Evolutionary conservation across 1,284 basidiomycete species (phyloP), one percentile per base, ranked within the genome.

Genomic region (Uromyces viciae-fabae): DNA sequence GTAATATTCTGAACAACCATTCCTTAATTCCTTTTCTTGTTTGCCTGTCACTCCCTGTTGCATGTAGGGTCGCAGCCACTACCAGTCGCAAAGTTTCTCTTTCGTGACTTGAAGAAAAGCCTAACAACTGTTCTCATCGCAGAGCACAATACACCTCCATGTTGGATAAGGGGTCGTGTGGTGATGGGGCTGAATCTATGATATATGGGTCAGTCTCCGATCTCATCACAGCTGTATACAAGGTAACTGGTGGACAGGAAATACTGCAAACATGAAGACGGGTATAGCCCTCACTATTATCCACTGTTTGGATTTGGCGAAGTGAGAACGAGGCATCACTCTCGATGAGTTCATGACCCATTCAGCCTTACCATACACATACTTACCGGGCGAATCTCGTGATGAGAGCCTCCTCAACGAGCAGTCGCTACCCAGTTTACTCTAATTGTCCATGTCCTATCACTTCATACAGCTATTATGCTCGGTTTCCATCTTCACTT

Each of bases 401-500:
- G 66, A 69, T 46, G 31, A 69, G 22, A 9, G 42, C 66, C 40
- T 25, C 25, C 66, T 25, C 66, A 46, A 66, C 46, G 11, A 22
- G 46, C 46, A 22, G 46, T 49, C 14, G 36, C 66, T 46, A 69
- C 66, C 22, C 25, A 5, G 19, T 69, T 42, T 25, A 46, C 46
- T 40, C 38, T 42, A 69, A 69, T 69, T 17, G 66, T 31, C 66
- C 42, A 46, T 42, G 46, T 36, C 66, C 66, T 42, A 69, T 46
- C 36, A 69, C 15, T 69, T n/a, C 66, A 69, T 69, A 69, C 66
- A 69, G 66, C 25, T 43, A n/a, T 38, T 69, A 69, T 69, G 40
- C 42, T 17, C 33, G 43, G 49, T 54, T 54, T 52, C 43, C 69
- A 38, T 14, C 43, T 72, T 72, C 69, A 5, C 15, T 17, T 31